phyloP scores from a whole-genome alignment of 208 protist genomes.

The Wallacemonas rigidus region DNA sequence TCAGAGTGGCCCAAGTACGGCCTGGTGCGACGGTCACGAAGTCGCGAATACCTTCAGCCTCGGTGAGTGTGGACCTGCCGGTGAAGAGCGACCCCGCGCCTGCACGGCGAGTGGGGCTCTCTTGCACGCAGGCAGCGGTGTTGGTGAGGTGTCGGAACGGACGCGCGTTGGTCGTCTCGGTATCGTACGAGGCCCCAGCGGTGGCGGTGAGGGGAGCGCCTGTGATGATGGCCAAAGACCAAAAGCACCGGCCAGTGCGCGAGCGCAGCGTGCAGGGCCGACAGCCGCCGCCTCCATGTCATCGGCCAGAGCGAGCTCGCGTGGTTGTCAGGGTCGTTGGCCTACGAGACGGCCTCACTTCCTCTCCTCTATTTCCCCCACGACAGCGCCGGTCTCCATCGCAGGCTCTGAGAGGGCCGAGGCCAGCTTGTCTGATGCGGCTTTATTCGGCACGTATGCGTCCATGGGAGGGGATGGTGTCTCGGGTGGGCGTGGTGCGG shows the following conservation, averaged over 20 bases:
- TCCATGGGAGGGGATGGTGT: not conserved
- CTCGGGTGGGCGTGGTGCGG: not conserved
- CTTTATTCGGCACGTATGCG: not conserved
- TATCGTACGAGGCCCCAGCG: too few species aligned
- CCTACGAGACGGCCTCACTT: conserved; percentile 6
- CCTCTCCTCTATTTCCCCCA: conserved; percentile 2
- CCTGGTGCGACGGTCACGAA: not conserved
- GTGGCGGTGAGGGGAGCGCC: too few species aligned
- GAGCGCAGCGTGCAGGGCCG: not conserved
- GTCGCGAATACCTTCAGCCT: not conserved
- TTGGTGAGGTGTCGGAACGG: not conserved
- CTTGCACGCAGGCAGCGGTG: not conserved
- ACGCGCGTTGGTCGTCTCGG: too few species aligned
- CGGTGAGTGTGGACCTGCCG: not conserved
- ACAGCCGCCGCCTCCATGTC: not conserved
- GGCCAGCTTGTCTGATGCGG: not conserved
- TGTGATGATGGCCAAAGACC: not conserved
- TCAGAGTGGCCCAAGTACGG: not conserved
- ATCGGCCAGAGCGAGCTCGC: not conserved
- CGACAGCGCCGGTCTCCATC: not conserved
- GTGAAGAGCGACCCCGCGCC: not conserved
- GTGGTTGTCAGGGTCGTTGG: not conserved
- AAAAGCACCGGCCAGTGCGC: conserved; percentile 7
- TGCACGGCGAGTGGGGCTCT: conserved; percentile 4
- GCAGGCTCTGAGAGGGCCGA: not conserved